These are phyloP conservation scores for Neurospora sp. DNA, from an alignment of 495 filamentous ascomycete species.

Conservation along the genomic window DNA sequence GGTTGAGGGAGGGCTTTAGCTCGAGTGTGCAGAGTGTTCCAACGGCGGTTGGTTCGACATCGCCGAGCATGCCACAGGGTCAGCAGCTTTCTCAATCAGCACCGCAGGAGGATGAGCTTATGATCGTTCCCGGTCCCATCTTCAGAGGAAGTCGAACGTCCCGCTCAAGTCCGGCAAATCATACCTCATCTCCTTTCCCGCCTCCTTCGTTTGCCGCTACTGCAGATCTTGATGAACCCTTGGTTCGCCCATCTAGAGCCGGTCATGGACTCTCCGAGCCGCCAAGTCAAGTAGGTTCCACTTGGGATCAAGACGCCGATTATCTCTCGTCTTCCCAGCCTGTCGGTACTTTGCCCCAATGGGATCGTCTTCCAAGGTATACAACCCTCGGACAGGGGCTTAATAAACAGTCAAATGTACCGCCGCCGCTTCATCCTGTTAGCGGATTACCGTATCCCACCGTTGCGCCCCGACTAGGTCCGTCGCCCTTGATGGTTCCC, in stretches of 20 bases:
- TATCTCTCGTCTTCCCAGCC: constrained; percentile 15
- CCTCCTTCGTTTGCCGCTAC: constrained; percentile 19
- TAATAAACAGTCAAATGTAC: background rate
- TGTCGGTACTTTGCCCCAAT: constrained; percentile 9
- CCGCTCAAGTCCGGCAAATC: constrained; percentile 17
- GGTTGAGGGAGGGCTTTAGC: background rate
- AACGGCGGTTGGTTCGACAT: constrained; percentile 2
- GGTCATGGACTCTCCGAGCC: background rate
- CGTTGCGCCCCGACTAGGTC: background rate
- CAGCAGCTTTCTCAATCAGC: background rate
- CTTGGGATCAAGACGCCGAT: constrained; percentile 6
- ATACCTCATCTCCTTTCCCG: constrained; percentile 12
- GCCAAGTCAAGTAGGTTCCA: background rate
- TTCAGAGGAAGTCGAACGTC: constrained; percentile 21
- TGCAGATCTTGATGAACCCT: background rate
- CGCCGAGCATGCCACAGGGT: background rate
- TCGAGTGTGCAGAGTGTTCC: background rate
- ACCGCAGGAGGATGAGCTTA: background rate
- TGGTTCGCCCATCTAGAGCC: background rate
- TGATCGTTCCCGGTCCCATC: constrained; percentile 8
- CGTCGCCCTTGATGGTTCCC: background rate
- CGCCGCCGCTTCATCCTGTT: background rate
- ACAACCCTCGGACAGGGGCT: background rate
- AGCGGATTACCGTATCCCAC: background rate
- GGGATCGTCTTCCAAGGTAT: background rate